These are phyloP conservation scores for Termitomyces heimii DNA, from an alignment of 768 basidiomycete species.

Conservation along the genomic window DNA sequence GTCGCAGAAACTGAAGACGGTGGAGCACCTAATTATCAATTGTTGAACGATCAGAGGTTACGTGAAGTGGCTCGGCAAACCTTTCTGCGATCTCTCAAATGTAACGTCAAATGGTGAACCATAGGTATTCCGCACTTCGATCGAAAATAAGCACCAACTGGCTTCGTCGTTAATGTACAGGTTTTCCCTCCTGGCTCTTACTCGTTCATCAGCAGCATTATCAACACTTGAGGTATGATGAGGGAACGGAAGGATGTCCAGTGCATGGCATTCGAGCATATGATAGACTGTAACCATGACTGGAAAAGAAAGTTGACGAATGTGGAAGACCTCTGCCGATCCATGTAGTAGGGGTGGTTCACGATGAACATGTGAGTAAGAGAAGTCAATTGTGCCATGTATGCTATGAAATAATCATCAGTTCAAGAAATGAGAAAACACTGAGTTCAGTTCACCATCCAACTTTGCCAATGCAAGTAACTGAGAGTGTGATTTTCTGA, in stretches of 20 bases:
- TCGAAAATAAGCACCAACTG: slow-evolving; percentile 81
- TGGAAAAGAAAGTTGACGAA: slow-evolving; percentile 84
- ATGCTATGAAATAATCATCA: slow-evolving; percentile 42
- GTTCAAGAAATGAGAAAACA: background rate
- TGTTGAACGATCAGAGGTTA: background rate
- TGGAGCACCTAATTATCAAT: slow-evolving; percentile 30
- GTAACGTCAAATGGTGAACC: slow-evolving; percentile 88
- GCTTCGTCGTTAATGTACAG: slow-evolving; percentile 42
- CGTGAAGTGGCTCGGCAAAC: slow-evolving; percentile 25
- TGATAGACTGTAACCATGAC: slow-evolving; percentile 93
- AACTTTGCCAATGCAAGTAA: slow-evolving; percentile 83
- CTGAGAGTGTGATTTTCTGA: slow-evolving; percentile 57
- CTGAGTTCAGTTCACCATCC: slow-evolving; percentile 68
- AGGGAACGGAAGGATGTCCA: slow-evolving; percentile 75
- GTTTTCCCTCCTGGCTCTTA: slow-evolving; percentile 20
- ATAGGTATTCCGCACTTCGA: slow-evolving; percentile 91
- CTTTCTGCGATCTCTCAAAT: slow-evolving; percentile 62
- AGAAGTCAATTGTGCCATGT: slow-evolving; percentile 72
- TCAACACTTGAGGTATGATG: slow-evolving; percentile 14
- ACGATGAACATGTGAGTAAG: slow-evolving; percentile 70
- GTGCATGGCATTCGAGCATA: slow-evolving; percentile 81
- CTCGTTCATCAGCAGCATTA: slow-evolving; percentile 14
- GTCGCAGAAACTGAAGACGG: slow-evolving; percentile 42
- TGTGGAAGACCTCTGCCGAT: slow-evolving; percentile 59
- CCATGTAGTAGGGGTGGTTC: slow-evolving; percentile 18